Evolutionary conservation across 805 yeast species (phyloP).

Genomic region (Wickerhamiella occidentalis): DNA sequence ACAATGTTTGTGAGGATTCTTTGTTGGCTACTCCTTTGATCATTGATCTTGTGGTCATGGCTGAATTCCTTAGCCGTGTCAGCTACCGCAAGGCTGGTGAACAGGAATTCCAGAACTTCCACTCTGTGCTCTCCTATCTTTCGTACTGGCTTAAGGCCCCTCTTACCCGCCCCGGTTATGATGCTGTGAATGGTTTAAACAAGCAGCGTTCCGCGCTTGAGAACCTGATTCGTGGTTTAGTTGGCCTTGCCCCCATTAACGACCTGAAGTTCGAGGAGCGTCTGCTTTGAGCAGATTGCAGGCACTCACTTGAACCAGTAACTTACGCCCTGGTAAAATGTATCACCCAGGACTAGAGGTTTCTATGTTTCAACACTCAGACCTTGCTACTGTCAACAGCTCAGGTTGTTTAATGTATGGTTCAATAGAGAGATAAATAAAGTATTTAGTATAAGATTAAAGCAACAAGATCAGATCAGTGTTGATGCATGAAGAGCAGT

Average conservation of each 20-base stretch:
- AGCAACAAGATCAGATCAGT: too few relatives aligned
- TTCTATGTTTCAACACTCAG: constrained; percentile 1
- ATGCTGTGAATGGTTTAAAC: constrained; percentile 85
- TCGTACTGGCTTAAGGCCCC: constrained; percentile 97
- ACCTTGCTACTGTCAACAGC: constrained; percentile 5
- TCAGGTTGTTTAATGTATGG: constrained; percentile 4
- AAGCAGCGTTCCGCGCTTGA: constrained; percentile 90
- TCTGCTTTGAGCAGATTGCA: constrained; percentile 27
- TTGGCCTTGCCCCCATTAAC: constrained; percentile 80
- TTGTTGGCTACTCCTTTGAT: constrained; percentile 88
- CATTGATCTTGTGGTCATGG: constrained; percentile 77
- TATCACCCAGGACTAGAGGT: constrained; percentile 3
- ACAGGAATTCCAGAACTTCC: constrained; percentile 49
- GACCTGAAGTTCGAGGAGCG: constrained; percentile 94
- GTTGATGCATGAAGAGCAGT: too few relatives aligned
- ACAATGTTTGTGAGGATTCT: constrained; percentile 94
- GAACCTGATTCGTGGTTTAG: constrained; percentile 76
- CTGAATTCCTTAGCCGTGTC: constrained; percentile 84
- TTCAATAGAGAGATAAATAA: constrained; percentile 2
- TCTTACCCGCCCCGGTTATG: constrained; percentile 77
- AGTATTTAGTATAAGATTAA: background rate
- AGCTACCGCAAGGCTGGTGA: constrained; percentile 50
- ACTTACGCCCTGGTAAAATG: background rate
- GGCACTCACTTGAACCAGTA: constrained; percentile 4
- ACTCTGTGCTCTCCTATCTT: constrained; percentile 75